phyloP scores from a whole-genome alignment of 768 basidiomycete species.

The Rhizopogon roseolus region DNA sequence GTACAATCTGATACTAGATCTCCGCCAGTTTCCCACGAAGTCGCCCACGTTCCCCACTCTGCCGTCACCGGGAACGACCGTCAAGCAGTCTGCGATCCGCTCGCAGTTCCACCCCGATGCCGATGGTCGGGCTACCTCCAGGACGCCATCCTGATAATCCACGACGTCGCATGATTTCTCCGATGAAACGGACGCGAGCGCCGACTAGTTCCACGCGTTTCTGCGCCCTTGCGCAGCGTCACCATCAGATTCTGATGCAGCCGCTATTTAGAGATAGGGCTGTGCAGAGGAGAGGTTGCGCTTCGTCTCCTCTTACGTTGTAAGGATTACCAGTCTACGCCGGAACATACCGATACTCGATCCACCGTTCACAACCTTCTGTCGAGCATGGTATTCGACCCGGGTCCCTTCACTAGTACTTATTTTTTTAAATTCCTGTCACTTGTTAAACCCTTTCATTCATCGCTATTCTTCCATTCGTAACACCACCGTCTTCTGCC shows the following conservation, averaged over 20 bases:
- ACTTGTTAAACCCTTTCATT: too few species aligned
- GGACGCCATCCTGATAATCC: slow-evolving; percentile 15
- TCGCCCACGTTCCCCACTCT: slow-evolving; percentile 23
- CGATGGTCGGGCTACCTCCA: slow-evolving; percentile 22
- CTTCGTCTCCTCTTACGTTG: slow-evolving; percentile 26
- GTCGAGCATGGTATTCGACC: too few species aligned
- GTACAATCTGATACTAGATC: slow-evolving; percentile 25
- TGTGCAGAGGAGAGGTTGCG: slow-evolving; percentile 22
- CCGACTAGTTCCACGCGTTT: slow-evolving; percentile 21
- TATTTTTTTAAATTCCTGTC: too few species aligned
- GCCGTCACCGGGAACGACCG: slow-evolving; percentile 24
- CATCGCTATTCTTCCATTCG: too few species aligned
- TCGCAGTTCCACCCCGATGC: slow-evolving; percentile 10
- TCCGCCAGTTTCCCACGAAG: slow-evolving; percentile 22
- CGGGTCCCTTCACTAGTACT: too few species aligned
- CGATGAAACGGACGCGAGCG: slow-evolving; percentile 20
- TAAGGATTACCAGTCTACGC: too few species aligned
- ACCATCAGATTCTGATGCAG: slow-evolving; percentile 27
- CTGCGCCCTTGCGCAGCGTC: slow-evolving; percentile 24
- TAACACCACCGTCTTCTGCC: too few species aligned
- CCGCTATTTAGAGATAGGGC: slow-evolving; percentile 23
- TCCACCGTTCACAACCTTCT: too few species aligned
- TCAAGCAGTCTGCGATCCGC: slow-evolving; percentile 23
- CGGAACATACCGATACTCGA: too few species aligned
- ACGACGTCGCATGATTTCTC: slow-evolving; percentile 14